Evolutionary conservation across 2,329 filamentous ascomycete genomes (phyloP), one percentile per base, ranked within the genome.

Genomic region (Diaporthe caulivora): DNA sequence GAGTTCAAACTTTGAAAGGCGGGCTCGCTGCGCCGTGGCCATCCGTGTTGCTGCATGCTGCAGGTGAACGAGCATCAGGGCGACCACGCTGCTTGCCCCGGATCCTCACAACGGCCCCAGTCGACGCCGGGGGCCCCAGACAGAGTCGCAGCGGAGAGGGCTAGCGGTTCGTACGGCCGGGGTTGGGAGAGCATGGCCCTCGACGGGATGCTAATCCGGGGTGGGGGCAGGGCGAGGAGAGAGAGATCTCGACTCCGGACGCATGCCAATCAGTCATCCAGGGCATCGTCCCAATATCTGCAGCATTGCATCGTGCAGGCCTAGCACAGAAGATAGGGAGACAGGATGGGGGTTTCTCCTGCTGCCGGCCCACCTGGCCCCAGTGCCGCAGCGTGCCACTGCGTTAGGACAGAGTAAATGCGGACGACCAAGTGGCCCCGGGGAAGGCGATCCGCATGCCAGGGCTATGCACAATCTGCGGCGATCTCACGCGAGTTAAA

Each of bases 401-500:
- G 44, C 44, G 62, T 34, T 13, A 10, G 44, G 18, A 40, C 42
- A 42, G 26, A 11, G 37, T 42, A 37, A n/a, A 60, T 37, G 24
- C 55, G 34, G 24, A 57, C 54, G 51, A 42, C 42, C 44, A 60
- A 58, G 47, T 51, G 51, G 68, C 42, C 24, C 54, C 54, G 68
- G 68, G 68, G 68, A 60, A 70, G 13, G 21, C 31, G 29, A 51
- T 40, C 68, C 54, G 47, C 62, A 67, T 67, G 62, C 62, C 62
- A 67, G 62, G 54, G 68, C 54, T n/a, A 53, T 70, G 68, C 68
- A 29, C 31, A 70, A 51, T 60, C 55, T 47, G 42, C 42, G 68
- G 68, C 68, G 51, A 70, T 70, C 37, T 70, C 68, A 49, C 49
- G 54, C 54, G 21, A 40, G 29, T 51, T 60, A 67, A 65, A 67